phyloP scores from a whole-genome alignment of 2,329 filamentous ascomycete genomes.

The Epicoccum sorghinum region DNA sequence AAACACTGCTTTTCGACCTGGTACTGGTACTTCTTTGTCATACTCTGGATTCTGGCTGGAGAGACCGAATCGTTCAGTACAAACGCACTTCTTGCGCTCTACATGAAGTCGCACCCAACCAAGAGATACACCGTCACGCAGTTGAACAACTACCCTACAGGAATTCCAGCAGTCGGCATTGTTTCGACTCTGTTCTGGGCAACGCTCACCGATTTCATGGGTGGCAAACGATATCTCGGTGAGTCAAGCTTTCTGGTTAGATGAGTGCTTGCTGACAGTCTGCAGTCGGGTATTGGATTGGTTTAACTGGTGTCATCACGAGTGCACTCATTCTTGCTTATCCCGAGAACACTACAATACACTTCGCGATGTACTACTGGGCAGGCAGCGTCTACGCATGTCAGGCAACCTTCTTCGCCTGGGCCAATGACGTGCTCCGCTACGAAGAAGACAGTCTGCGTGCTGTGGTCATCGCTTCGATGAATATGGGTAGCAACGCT shows the following conservation, averaged over 20 bases:
- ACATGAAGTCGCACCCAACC: constrained; percentile 56
- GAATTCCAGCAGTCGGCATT: constrained; percentile 60
- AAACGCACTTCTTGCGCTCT: constrained; percentile 63
- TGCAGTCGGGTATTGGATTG: constrained; percentile 62
- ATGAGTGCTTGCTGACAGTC: constrained; percentile 6
- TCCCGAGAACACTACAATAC: constrained; percentile 58
- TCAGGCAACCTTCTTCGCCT: constrained; percentile 76
- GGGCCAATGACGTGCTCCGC: constrained; percentile 74
- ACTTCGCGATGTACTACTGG: constrained; percentile 73
- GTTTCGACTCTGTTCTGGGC: constrained; percentile 70
- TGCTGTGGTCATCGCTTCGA: constrained; percentile 71
- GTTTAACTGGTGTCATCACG: constrained; percentile 66
- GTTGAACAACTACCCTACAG: constrained; percentile 61
- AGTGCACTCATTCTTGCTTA: constrained; percentile 65
- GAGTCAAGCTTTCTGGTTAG: neutral
- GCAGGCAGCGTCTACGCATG: constrained; percentile 73
- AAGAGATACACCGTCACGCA: constrained; percentile 56
- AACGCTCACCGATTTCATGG: constrained; percentile 68
- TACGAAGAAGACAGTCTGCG: constrained; percentile 68
- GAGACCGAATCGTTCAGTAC: constrained; percentile 73
- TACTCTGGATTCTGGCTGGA: constrained; percentile 72
- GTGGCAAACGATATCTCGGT: constrained; percentile 67
- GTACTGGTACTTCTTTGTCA: constrained; percentile 70
- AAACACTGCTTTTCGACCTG: constrained; percentile 64
- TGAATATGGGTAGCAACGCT: constrained; percentile 72